A percentile compares a stretch with the other conserved stretches of the same genome.
Conservation (phyloP, 2,329 filamentous ascomycete genomes). For the Curvularia eragrostidis region DNA sequence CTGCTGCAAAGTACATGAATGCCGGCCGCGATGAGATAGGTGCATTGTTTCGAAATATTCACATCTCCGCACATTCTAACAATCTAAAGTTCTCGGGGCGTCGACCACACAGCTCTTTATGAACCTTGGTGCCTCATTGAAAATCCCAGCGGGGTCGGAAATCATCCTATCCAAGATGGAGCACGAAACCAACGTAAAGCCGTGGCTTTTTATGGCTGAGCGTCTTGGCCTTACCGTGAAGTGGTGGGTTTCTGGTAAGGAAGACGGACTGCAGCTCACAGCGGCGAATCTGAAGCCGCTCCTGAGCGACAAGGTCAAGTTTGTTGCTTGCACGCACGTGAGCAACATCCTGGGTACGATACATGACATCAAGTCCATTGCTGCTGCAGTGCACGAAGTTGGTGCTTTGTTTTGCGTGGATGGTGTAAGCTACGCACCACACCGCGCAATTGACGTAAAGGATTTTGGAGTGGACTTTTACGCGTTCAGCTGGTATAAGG, state of each 20-base stretch:
- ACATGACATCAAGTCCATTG: constrained; percentile 66
- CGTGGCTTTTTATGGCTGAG: constrained; percentile 73
- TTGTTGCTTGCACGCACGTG: constrained; percentile 76
- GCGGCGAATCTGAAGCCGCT: constrained; percentile 64
- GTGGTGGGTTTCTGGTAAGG: constrained; percentile 66
- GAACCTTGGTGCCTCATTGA: constrained; percentile 61
- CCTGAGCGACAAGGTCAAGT: constrained; percentile 68
- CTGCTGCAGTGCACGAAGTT: constrained; percentile 58
- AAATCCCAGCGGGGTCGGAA: constrained; percentile 60
- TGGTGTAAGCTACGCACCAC: constrained; percentile 78
- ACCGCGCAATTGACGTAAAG: constrained; percentile 72
- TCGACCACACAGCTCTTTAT: constrained; percentile 80
- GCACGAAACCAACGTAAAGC: constrained; percentile 78
- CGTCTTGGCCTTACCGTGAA: constrained; percentile 67
- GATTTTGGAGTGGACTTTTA: constrained; percentile 77
- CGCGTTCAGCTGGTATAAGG: constrained; percentile 81
- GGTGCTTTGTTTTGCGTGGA: constrained; percentile 73
- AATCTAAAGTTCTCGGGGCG: constrained; percentile 66
- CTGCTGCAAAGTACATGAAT: constrained; percentile 75
- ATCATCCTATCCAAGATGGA: constrained; percentile 75
- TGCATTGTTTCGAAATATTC: constrained; percentile 27
- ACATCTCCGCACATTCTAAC: background rate
- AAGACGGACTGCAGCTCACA: constrained; percentile 64
- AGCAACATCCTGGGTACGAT: constrained; percentile 78
- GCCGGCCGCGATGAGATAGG: constrained; percentile 70